phyloP scores from a whole-genome alignment of 1,284 basidiomycete species.

The Heliocybe sulcata region DNA sequence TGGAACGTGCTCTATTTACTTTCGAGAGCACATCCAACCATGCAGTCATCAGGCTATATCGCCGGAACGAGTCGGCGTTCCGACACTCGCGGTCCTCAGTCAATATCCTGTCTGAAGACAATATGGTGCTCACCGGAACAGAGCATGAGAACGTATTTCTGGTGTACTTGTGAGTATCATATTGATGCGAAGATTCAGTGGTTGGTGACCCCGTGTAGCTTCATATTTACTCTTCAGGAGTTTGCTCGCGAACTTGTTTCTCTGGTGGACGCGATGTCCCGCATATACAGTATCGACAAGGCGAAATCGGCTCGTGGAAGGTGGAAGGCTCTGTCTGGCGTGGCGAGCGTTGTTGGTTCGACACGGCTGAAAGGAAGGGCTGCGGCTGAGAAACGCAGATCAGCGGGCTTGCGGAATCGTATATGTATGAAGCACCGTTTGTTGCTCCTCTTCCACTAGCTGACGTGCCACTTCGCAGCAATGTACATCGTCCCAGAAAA shows the following conservation, averaged over 20 bases:
- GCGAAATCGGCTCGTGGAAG: conserved; percentile 29
- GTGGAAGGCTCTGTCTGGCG: conserved; percentile 26
- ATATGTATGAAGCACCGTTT: conserved; percentile 14
- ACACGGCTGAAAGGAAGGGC: background rate
- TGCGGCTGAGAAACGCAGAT: background rate
- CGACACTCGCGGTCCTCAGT: conserved; percentile 23
- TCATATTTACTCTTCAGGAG: conserved; percentile 91
- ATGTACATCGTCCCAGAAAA: conserved; percentile 54
- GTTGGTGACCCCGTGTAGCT: conserved; percentile 37
- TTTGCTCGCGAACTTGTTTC: conserved; percentile 79
- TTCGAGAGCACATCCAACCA: conserved; percentile 83
- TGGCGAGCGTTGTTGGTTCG: background rate
- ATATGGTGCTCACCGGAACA: conserved; percentile 33
- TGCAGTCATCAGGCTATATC: conserved; percentile 72
- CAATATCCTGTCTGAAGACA: conserved; percentile 26
- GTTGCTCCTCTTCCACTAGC: background rate
- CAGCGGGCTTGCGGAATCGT: conserved; percentile 13
- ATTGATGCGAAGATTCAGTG: background rate
- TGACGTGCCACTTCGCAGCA: conserved; percentile 29
- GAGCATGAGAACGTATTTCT: conserved; percentile 70
- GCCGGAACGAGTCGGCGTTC: conserved; percentile 40
- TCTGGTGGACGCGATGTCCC: conserved; percentile 75
- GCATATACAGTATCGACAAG: conserved; percentile 61
- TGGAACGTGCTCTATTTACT: conserved; percentile 61
- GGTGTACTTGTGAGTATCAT: conserved; percentile 75